Base-by-base conservation (phyloP, 169 alveolate species). In the Babesia microti region DNA sequence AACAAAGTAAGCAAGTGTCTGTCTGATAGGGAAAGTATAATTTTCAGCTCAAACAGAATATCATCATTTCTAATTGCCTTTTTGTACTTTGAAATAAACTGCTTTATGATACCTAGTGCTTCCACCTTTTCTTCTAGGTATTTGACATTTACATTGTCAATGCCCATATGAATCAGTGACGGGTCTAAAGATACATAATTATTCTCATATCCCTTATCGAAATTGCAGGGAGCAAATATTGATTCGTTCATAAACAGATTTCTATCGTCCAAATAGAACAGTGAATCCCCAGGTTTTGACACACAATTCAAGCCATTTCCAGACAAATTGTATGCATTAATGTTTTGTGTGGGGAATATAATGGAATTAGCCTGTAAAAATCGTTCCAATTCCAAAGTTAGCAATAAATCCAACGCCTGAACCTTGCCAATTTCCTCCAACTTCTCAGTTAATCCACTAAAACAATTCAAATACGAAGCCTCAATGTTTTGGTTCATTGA, bases 181-280 rank as follows among this genome's bases (percentile, higher is more conserved):
- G 55, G 35, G 9, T 27, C 22, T 26, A 65, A 34, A 6, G 41
- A 43, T 14, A 46, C 63, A 18, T 43, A 50, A 23, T 65, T 59
- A 15, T 55, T 54, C 14, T 37, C 39, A 12, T 15, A 1, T 6
- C 76, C 76, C 1, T 47, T 15, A 14, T 53, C 58, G 0, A 70
- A 70, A 6, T 54, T 14, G 4, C n/a, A 41, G 12, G 47, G 3
- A 5, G 56, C 67, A 19, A n/a, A 18, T 41, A 63, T 21, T 17
- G 34, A 29, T 11, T 42, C 36, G 0, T 65, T 70, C 32, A 26
- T 52, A 28, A 43, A 65, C 4, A 54, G 49, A n/a, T 21, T 12
- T 9, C 76, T 59, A 27, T 65, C 76, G 65, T 65, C 76, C 49
- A 65, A 56, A 50, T 55, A 65, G 18, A 65, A 24, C 3, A 65